Evolutionary conservation across 768 basidiomycete species (phyloP), one percentile per base, ranked within the genome.

Genomic region (Pulveroboletus frians): DNA sequence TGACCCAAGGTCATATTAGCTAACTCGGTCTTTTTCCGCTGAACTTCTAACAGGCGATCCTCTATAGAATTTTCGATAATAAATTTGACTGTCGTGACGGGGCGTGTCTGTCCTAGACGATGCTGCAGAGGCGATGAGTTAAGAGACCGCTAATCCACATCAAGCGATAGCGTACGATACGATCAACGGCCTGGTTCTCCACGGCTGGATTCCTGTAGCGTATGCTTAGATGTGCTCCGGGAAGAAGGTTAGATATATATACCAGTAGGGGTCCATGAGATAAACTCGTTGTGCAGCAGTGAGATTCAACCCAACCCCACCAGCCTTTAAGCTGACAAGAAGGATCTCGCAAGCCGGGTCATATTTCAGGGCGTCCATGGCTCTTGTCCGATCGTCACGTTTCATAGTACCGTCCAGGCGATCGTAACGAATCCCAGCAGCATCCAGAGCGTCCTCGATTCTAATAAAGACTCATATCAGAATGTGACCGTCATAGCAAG

Each of bases 341-440:
- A 99, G 75, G 14, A 99, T 91, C 73, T 99, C 96, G 63, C 90
- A 91, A 21, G 74, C 74, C 13, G 92, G 92, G 61, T 99, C 93
- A 55, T 79, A 77, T 71, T 93, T 94, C 50, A 99, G 76, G 2
- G 85, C 82, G 14, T 96, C 92, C 88, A 97, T 94, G 4, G 96
- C 90, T 47, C 80, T 78, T 11, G 83, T 86, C 15, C 96, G 84
- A 47, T 95, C 93, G 46, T 96, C 94, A 41, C 95, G 85, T 65
- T 89, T 94, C 96, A 99, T 99, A 3, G 92, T 93, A 1, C 96
- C 96, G 67, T 99, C 96, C 37, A 99, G 71, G 43, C 96, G 84
- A 58, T 93, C 88, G 65, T 91, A 96, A 21, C 78, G 80, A 62
- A 99, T 99, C 23, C 81, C 77, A 9, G 85, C 80, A 29, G 79